A percentile compares a stretch with the other conserved stretches of the same genome.
Evolutionary conservation across 495 filamentous ascomycete genomes (phyloP).

Genomic region (Penicillium turbatum): DNA sequence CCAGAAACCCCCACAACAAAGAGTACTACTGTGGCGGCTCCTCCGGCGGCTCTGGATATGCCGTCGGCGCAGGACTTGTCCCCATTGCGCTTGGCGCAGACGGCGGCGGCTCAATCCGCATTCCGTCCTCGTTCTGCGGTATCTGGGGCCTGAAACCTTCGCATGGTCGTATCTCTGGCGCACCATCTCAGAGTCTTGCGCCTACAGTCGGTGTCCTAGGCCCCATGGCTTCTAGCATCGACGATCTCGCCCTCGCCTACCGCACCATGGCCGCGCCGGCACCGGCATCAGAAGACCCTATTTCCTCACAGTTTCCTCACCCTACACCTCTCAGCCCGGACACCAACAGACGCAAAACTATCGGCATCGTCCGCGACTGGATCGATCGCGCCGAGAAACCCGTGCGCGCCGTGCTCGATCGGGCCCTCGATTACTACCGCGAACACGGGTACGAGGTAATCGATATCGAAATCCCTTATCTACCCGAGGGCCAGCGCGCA

Average conservation of each 20-base stretch:
- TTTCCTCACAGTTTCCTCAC: conserved; percentile 47
- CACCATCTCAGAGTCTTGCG: conserved; percentile 57
- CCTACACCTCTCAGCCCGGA: conserved; percentile 29
- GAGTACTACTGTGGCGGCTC: conserved; percentile 86
- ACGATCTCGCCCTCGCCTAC: conserved; percentile 81
- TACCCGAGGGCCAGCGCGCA: conserved; percentile 69
- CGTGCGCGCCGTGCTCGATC: conserved; percentile 57
- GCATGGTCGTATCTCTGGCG: conserved; percentile 66
- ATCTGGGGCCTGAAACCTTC: conserved; percentile 84
- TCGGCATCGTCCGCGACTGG: conserved; percentile 78
- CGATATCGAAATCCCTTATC: conserved; percentile 69
- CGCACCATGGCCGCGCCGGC: conserved; percentile 70
- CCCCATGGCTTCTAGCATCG: conserved; percentile 71
- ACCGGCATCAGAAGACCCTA: conserved; percentile 44
- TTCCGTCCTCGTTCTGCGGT: conserved; percentile 80
- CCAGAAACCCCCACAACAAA: conserved; percentile 75
- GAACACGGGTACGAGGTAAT: conserved; percentile 61
- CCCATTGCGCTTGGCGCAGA: conserved; percentile 83
- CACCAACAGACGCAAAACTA: conserved; percentile 39
- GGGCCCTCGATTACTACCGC: conserved; percentile 58
- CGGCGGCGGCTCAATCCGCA: conserved; percentile 79
- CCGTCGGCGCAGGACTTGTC: conserved; percentile 68
- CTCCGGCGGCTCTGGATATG: conserved; percentile 78
- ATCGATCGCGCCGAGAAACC: conserved; percentile 60
- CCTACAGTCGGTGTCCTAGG: conserved; percentile 65